Percentiles rank a stretch among this genome's conserved stretches.
phyloP scores from a whole-genome alignment of 2,329 filamentous ascomycete species.

The Neonectria ditissima region DNA sequence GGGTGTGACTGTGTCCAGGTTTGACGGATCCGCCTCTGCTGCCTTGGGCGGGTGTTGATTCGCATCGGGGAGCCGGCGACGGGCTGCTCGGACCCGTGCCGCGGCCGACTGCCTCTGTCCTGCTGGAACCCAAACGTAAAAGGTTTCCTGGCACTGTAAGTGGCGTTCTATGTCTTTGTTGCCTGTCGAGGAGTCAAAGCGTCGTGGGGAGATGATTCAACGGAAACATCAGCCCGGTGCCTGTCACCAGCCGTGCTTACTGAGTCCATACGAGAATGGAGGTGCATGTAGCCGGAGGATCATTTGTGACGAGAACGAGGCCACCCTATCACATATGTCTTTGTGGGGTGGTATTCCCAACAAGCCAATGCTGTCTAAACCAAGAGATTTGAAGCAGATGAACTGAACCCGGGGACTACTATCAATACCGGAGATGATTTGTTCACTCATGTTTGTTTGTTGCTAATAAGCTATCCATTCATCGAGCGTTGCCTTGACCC shows the following conservation, averaged over 20 bases:
- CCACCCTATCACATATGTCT: neutral
- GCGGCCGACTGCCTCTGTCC: neutral
- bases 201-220: neutral
- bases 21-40: constrained; percentile 8
- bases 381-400: neutral
- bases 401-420: neutral
- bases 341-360: neutral
- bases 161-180: neutral
- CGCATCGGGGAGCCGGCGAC: neutral
- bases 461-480: neutral
- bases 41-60: neutral
- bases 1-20: neutral
- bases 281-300: neutral
- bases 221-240: neutral
- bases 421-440: neutral
- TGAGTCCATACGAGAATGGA: neutral
- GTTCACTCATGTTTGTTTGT: neutral
- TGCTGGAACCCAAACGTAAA: no score
- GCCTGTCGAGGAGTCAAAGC: neutral
- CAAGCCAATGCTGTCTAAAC: neutral
- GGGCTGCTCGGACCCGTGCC: neutral
- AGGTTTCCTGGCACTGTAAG: neutral
- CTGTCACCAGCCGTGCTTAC: neutral
- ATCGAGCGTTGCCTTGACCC: neutral
- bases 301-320: neutral